These are phyloP conservation scores for Leishmania braziliensis DNA, from an alignment of 208 protist species.

Conservation along the genomic window DNA sequence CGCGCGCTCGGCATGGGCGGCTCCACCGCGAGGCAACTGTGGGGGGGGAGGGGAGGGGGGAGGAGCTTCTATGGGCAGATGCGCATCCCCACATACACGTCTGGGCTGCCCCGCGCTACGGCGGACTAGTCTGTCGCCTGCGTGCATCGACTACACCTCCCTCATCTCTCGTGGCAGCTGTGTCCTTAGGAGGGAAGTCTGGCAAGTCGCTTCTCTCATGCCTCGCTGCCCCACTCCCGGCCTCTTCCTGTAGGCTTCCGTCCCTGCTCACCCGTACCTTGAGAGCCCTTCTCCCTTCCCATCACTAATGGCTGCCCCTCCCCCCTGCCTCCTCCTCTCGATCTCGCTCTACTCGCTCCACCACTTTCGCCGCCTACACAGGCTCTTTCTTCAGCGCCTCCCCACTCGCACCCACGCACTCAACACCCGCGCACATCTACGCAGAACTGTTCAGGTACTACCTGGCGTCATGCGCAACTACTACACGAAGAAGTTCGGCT, in stretches of 20 bases:
- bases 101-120: not conserved
- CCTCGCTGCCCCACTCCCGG: not conserved
- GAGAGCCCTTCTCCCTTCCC: not conserved
- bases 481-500: conserved; percentile 59
- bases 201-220: not conserved
- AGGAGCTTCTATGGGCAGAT: not conserved
- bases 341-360: not conserved
- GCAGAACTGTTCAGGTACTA: not conserved
- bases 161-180: not conserved
- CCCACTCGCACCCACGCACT: not conserved
- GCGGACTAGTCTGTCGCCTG: not conserved
- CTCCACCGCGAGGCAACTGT: not conserved
- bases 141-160: not conserved
- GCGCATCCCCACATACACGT: not conserved
- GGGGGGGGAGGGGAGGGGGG: not conserved
- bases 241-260: not conserved
- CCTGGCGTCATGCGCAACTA: conserved; percentile 28
- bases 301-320: not conserved
- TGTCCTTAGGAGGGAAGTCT: not conserved
- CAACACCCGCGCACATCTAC: not conserved
- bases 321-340: not conserved
- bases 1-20: not conserved
- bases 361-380: not conserved
- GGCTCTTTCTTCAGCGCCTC: not conserved
- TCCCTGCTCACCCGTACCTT: not conserved